Evolutionary conservation across 2,329 filamentous ascomycete species (phyloP), one percentile per base, ranked within the genome.

Genomic region (Penicillium sp.): DNA sequence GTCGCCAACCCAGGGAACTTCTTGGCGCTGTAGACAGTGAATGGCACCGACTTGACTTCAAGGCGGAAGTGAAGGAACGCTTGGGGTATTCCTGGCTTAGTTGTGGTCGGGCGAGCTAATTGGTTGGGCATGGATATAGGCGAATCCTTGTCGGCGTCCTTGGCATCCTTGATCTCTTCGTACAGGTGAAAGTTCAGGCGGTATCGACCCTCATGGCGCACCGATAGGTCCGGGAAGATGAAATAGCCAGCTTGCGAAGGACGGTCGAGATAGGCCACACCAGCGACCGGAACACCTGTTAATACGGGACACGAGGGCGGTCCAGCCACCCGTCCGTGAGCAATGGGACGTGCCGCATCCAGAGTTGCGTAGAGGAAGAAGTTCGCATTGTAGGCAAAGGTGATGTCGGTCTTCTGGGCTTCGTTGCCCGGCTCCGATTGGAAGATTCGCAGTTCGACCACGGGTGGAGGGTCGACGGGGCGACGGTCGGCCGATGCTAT

Each of bases 321-420:
- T 19, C 76, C 76, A 54, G 81, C 80, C 31, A 87, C 80, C 51
- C 89, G 85, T 35, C 86, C 86, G 43, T 88, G 84, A 13, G 88
- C 88, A 44, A 96, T 85, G 19, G 82, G 80, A 25, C 90, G 86
- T 18, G 88, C 86, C 55, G 87, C 83, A 61, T 96, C 89, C 43
- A 98, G 76, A 4, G 89, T 96, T 36, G 90, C 87, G 58, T 88
- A 97, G 27, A 97, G 82, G 70, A 98, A 97, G 78, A 97, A 97
- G 69, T 94, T 95, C 61, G 90, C 90, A 61, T 94, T 91, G 73
- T 96, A 94, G 43, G 81, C 79, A 58, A 94, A 94, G 2, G 93
- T 97, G 58, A 89, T 80, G 46, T 89, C 85, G 39, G 78, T 77
- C 36, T 74, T 69, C 33, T 79, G 75, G 16, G 81, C 74, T 17